phyloP scores from a whole-genome alignment of 2,329 filamentous ascomycete species.

The Sporothrix sp. region DNA sequence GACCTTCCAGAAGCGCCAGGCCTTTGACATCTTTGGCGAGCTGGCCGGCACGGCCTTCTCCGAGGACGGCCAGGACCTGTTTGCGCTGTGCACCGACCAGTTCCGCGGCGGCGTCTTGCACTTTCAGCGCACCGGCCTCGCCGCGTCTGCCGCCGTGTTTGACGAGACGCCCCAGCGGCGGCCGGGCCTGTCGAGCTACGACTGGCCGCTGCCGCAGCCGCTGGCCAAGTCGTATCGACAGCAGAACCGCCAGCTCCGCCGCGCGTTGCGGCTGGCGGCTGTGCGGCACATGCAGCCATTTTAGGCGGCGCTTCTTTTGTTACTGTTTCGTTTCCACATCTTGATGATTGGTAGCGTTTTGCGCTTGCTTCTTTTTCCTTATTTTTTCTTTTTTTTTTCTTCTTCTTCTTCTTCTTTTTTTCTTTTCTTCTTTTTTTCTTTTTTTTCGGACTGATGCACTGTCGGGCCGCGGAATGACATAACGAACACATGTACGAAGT shows the following conservation, averaged over 20 bases:
- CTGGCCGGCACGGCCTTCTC: conserved; percentile 59
- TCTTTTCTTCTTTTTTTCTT: background rate
- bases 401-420: background rate
- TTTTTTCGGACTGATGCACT: background rate
- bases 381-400: background rate
- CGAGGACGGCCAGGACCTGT: conserved; percentile 57
- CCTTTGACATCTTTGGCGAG: conserved; percentile 65
- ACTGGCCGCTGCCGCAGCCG: background rate
- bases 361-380: background rate
- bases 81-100: conserved; percentile 56
- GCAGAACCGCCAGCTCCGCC: background rate
- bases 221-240: background rate
- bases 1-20: conserved; percentile 56
- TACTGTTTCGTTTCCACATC: background rate
- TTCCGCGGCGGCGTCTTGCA: conserved; percentile 58
- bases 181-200: background rate
- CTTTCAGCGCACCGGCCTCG: conserved; percentile 41
- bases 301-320: background rate
- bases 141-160: conserved; percentile 25
- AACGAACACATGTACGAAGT: no score
- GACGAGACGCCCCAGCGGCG: conserved; percentile 2
- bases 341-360: no score
- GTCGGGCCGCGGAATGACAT: background rate
- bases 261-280: background rate
- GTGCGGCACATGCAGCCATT: background rate